phyloP scores from a whole-genome alignment of 2,329 filamentous ascomycete genomes.

The Escovopsis sp. region DNA sequence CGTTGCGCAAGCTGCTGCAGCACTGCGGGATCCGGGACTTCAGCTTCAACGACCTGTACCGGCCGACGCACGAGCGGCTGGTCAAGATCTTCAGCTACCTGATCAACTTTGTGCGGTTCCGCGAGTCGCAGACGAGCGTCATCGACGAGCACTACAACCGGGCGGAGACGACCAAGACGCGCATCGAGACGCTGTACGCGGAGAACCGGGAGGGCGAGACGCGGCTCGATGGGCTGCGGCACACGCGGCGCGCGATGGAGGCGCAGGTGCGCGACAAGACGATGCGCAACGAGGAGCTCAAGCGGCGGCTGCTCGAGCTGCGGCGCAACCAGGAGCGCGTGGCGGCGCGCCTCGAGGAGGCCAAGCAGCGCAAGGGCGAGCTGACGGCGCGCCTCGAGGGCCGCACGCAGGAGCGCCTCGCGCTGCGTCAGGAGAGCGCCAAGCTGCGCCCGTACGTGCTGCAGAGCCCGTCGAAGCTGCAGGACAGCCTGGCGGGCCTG shows the following conservation, averaged over 20 bases:
- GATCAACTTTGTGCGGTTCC: slow-evolving; percentile 97
- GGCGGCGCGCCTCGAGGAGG: slow-evolving; percentile 65
- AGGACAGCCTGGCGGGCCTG: slow-evolving; percentile 68
- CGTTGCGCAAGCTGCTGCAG: slow-evolving; percentile 60
- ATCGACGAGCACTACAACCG: slow-evolving; percentile 94
- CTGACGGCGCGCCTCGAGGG: slow-evolving; percentile 60
- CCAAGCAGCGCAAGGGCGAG: slow-evolving; percentile 64
- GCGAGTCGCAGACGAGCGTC: slow-evolving; percentile 75
- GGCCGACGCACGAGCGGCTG: slow-evolving; percentile 76
- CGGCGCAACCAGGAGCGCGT: slow-evolving; percentile 72
- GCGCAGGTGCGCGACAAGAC: slow-evolving; percentile 72
- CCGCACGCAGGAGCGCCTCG: slow-evolving; percentile 53
- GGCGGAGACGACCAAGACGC: slow-evolving; percentile 67
- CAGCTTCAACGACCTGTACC: slow-evolving; percentile 80
- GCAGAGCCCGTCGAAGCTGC: slow-evolving; percentile 72
- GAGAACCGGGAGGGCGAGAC: slow-evolving; percentile 81
- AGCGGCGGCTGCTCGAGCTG: slow-evolving; percentile 66
- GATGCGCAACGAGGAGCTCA: slow-evolving; percentile 73
- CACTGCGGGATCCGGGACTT: slow-evolving; percentile 93
- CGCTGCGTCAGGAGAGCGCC: slow-evolving; percentile 67
- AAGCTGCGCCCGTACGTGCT: slow-evolving; percentile 87
- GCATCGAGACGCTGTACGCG: slow-evolving; percentile 71
- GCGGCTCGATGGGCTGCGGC: slow-evolving; percentile 65
- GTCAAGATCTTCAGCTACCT: slow-evolving; percentile 95
- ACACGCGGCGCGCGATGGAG: slow-evolving; percentile 68